These are phyloP conservation scores for Aspergillus clavatus DNA, from an alignment of 2,329 filamentous ascomycete species.

Conservation along the genomic window DNA sequence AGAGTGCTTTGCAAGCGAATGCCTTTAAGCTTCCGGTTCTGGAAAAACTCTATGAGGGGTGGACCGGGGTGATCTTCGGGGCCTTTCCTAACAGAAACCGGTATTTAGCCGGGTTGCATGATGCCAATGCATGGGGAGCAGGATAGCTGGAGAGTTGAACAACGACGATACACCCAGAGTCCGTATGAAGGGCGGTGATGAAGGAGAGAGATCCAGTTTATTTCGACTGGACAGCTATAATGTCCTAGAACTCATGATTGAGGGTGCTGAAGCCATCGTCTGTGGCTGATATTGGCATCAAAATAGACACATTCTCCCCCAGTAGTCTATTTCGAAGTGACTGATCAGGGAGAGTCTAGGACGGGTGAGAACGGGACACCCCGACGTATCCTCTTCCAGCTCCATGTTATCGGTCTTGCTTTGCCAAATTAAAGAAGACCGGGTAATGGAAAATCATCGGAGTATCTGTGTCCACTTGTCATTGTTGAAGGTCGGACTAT, in stretches of 20 bases:
- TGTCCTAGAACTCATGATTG: too few relatives aligned
- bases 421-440: background rate
- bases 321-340: background rate
- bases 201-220: too few relatives aligned
- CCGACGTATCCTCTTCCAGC: too few relatives aligned
- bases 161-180: too few relatives aligned
- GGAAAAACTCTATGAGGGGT: slow-evolving; percentile 13
- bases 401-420: too few relatives aligned
- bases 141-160: background rate
- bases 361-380: background rate
- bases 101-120: slow-evolving; percentile 2
- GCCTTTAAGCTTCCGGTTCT: slow-evolving; percentile 4
- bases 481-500: too few relatives aligned
- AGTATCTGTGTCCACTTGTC: background rate
- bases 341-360: background rate
- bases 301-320: background rate
- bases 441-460: background rate
- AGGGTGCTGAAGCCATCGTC: background rate
- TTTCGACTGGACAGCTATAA: too few relatives aligned
- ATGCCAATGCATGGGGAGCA: background rate
- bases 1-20: background rate
- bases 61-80: background rate
- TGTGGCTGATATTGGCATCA: background rate
- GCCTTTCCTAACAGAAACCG: background rate
- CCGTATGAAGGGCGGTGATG: too few relatives aligned